Conservation (phyloP, 164 flowering plant genomes). For the Saururus chinensis region DNA sequence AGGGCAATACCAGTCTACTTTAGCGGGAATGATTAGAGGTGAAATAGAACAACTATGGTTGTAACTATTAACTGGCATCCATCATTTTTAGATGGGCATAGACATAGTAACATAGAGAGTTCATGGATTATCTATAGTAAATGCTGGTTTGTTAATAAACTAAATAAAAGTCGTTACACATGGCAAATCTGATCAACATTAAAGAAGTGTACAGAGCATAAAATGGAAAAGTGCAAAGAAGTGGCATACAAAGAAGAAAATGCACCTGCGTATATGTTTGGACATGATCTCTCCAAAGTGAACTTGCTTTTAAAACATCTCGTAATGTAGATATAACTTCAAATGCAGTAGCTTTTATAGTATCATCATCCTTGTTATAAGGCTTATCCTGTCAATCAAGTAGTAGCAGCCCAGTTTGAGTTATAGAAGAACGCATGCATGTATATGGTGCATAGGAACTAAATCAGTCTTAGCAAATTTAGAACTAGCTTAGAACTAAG, state of each 20-base stretch:
- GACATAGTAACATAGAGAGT: too few relatives aligned
- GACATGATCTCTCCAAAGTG: slow-evolving; percentile 97
- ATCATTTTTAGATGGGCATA: too few relatives aligned
- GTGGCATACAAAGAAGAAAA: not conserved
- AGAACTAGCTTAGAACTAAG: not conserved
- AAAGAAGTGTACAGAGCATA: too few relatives aligned
- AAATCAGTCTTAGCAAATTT: not conserved
- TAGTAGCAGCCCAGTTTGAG: not conserved
- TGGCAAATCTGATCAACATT: not conserved
- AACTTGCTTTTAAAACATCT: slow-evolving; percentile 80
- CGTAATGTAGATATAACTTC: slow-evolving; percentile 88
- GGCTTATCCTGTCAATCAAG: slow-evolving; percentile 59
- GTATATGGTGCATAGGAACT: not conserved
- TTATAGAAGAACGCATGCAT: not conserved
- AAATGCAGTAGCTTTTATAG: slow-evolving; percentile 92
- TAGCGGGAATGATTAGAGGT: too few relatives aligned
- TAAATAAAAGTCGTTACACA: not conserved
- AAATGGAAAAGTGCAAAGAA: too few relatives aligned
- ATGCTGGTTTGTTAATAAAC: not conserved
- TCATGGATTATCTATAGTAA: too few relatives aligned
- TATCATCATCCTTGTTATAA: slow-evolving; percentile 82
- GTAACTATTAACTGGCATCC: too few relatives aligned
- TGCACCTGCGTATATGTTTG: slow-evolving; percentile 79
- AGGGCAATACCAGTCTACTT: too few relatives aligned
- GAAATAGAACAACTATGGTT: too few relatives aligned